A percentile compares a stretch with the other conserved stretches of the same genome.
phyloP scores from a whole-genome alignment of 108 stramenopile genomes.

The Skeletonema marinoi region DNA sequence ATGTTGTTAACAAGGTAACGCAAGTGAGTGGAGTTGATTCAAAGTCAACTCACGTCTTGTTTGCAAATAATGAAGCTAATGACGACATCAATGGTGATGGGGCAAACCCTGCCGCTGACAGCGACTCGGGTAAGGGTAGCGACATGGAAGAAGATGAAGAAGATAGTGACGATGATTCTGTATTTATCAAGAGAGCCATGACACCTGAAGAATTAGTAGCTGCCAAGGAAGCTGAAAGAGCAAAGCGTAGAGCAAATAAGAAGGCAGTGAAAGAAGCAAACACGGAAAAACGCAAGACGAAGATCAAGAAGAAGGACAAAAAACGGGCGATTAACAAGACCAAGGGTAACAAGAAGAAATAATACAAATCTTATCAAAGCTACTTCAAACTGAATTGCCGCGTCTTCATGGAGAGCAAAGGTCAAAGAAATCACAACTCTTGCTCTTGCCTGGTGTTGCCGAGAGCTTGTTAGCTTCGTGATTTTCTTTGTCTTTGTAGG shows the following conservation, averaged over 20 bases:
- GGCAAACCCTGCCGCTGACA: constrained; percentile 16
- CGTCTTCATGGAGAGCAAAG: neutral
- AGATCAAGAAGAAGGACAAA: constrained; percentile 94
- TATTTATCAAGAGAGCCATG: constrained; percentile 66
- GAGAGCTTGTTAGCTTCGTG: neutral
- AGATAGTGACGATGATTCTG: constrained; percentile 41
- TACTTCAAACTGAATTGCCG: neutral
- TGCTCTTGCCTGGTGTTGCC: neutral
- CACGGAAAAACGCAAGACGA: constrained; percentile 75
- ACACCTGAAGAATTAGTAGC: constrained; percentile 73
- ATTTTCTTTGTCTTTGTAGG: neutral
- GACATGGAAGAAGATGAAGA: constrained; percentile 25
- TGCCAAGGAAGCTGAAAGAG: constrained; percentile 63
- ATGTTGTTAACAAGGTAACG: constrained; percentile 70
- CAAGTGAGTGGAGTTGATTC: constrained; percentile 44
- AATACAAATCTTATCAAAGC: neutral
- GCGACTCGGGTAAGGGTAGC: constrained; percentile 11
- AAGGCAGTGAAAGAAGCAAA: constrained; percentile 79
- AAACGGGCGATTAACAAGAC: constrained; percentile 85
- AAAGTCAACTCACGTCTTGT: constrained; percentile 37
- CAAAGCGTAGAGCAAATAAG: constrained; percentile 77
- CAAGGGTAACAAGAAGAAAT: constrained; percentile 76
- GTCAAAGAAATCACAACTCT: neutral
- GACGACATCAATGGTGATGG: constrained; percentile 11
- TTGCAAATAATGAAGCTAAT: constrained; percentile 12